These are phyloP conservation scores for Diutina scorzettiae DNA, from an alignment of 1,139 yeast species.

Conservation along the genomic window DNA sequence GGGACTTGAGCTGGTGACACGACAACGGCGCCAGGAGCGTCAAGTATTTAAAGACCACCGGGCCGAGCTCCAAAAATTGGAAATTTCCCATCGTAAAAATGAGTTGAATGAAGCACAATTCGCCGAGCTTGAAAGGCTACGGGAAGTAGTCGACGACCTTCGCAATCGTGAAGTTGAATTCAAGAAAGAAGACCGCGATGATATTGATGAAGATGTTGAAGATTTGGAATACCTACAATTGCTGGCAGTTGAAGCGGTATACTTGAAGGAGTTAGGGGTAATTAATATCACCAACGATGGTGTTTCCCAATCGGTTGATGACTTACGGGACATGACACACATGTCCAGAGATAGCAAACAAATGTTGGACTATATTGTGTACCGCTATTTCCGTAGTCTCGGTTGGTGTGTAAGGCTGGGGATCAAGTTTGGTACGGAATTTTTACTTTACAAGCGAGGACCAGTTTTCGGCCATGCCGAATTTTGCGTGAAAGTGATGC, in stretches of 20 bases:
- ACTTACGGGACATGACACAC: too few species aligned
- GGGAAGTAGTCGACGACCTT: constrained; percentile 15
- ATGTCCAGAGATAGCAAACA: constrained; percentile 13
- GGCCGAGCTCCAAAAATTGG: constrained; percentile 24
- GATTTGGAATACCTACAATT: constrained; percentile 61
- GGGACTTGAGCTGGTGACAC: constrained; percentile 59
- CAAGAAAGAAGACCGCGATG: constrained; percentile 21
- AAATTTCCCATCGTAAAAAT: constrained; percentile 18
- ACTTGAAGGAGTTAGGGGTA: constrained; percentile 42
- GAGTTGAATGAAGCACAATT: constrained; percentile 16
- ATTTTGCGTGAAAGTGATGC: constrained; percentile 46
- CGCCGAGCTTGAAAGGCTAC: constrained; percentile 17
- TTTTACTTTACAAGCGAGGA: constrained; percentile 71
- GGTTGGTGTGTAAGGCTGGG: constrained; percentile 97
- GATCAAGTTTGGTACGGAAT: constrained; percentile 81
- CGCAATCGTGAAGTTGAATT: constrained; percentile 8
- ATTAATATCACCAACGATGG: constrained; percentile 6
- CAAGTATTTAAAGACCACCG: constrained; percentile 54
- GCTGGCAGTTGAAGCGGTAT: constrained; percentile 67
- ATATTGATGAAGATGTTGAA: constrained; percentile 22
- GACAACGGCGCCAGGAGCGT: constrained; percentile 60
- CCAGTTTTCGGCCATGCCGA: constrained; percentile 96
- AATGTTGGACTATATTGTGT: constrained; percentile 51
- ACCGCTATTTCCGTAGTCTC: constrained; percentile 74
- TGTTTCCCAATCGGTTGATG: not conserved